Conservation (phyloP, 2,329 filamentous ascomycete species). For the Neopestalotiopsis sp. region DNA sequence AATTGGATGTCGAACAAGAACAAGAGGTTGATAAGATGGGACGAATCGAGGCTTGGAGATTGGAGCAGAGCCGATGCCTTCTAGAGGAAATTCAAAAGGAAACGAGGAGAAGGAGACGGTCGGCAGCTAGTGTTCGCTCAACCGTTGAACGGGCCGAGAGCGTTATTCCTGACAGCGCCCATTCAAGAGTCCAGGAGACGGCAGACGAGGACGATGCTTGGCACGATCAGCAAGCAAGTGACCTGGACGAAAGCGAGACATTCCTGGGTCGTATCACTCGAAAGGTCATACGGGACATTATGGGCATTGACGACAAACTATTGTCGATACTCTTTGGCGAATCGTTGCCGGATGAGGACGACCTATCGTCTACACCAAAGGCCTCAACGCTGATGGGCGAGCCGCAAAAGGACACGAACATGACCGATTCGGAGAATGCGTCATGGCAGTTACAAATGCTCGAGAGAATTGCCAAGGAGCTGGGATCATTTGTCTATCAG, state of each 20-base stretch:
- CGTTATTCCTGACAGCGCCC: slow-evolving; percentile 33
- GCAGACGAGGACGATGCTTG: slow-evolving; percentile 48
- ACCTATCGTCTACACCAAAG: slow-evolving; percentile 53
- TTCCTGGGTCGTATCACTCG: slow-evolving; percentile 84
- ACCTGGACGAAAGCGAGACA: slow-evolving; percentile 62
- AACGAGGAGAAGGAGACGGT: slow-evolving; percentile 70
- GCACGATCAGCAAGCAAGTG: slow-evolving; percentile 57
- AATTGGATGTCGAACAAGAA: slow-evolving; percentile 58
- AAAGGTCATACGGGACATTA: slow-evolving; percentile 84
- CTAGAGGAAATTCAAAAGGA: slow-evolving; percentile 90
- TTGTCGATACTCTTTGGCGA: slow-evolving; percentile 90
- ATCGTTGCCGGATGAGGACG: slow-evolving; percentile 62
- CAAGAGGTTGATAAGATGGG: slow-evolving; percentile 77
- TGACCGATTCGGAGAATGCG: slow-evolving; percentile 44
- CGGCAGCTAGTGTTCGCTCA: slow-evolving; percentile 26
- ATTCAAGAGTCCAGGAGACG: slow-evolving; percentile 43
- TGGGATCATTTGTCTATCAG: slow-evolving; percentile 83
- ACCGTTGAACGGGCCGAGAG: slow-evolving; percentile 39
- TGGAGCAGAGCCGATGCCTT: slow-evolving; percentile 87
- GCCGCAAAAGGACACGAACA: slow-evolving; percentile 31
- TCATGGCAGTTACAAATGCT: slow-evolving; percentile 81
- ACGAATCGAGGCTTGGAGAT: slow-evolving; percentile 88
- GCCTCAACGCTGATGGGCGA: slow-evolving; percentile 42
- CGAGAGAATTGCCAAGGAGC: slow-evolving; percentile 83
- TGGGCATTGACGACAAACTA: slow-evolving; percentile 87